Percentiles rank a stretch among this genome's conserved stretches.
Conservation (phyloP, 208 protist genomes). For the Wallacemonas rigidus region DNA sequence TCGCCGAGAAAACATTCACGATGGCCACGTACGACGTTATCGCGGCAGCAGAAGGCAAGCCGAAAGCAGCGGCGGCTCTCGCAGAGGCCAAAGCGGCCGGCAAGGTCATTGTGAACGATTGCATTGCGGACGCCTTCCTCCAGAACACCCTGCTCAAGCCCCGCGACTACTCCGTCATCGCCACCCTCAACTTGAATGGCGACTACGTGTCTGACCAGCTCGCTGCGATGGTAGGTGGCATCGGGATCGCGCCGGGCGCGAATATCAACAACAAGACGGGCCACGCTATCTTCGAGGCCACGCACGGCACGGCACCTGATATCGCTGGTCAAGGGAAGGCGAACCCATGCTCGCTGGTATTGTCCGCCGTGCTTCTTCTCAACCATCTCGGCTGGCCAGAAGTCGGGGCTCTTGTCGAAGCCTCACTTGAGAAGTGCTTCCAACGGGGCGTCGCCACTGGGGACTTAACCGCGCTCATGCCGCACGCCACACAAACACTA, state of each 20-base stretch:
- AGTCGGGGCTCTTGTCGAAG: constrained; percentile 31
- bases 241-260: constrained; percentile 60
- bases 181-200: constrained; percentile 57
- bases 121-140: constrained; percentile 57
- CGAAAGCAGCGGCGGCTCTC: constrained; percentile 32
- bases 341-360: constrained; percentile 51
- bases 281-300: constrained; percentile 57
- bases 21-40: constrained; percentile 43
- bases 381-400: constrained; percentile 55
- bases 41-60: constrained; percentile 33
- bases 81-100: constrained; percentile 28
- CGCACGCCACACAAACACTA: constrained; percentile 21
- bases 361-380: constrained; percentile 51
- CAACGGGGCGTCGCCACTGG: constrained; percentile 34
- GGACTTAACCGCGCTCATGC: constrained; percentile 43
- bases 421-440: constrained; percentile 45
- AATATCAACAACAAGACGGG: constrained; percentile 65
- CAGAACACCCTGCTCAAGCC: constrained; percentile 55
- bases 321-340: constrained; percentile 45
- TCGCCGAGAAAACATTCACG: constrained; percentile 29
- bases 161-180: constrained; percentile 46
- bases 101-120: constrained; percentile 59
- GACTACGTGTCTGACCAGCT: constrained; percentile 64
- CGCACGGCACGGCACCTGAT: constrained; percentile 60
- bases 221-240: constrained; percentile 72